phyloP scores from a whole-genome alignment of 139 green algal species.

The Picocystis salinarum region DNA sequence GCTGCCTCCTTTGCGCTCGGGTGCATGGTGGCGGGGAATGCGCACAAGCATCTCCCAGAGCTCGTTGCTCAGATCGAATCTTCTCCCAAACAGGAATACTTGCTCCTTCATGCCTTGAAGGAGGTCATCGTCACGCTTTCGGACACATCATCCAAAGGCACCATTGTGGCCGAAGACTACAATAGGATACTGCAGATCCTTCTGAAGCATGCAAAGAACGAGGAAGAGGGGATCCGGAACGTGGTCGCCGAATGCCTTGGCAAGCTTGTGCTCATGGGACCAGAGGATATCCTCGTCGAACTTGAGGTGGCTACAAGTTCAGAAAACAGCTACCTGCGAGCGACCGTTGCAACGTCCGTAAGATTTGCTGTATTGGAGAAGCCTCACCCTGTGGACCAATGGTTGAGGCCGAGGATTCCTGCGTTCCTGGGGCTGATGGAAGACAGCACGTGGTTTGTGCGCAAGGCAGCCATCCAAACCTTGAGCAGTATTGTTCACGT shows the following conservation, averaged over 20 bases:
- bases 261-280: conserved; percentile 47
- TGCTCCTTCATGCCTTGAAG: conserved; percentile 53
- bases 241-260: conserved; percentile 88
- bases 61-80: conserved; percentile 38
- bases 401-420: conserved; percentile 25
- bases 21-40: conserved; percentile 52
- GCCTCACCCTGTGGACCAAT: conserved; percentile 39
- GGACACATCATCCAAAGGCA: conserved; percentile 1
- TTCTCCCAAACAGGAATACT: conserved; percentile 38
- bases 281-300: conserved; percentile 21
- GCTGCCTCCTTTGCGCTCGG: conserved; percentile 63
- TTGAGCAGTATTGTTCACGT: conserved; percentile 43
- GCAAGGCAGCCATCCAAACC: conserved; percentile 50
- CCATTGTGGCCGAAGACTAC: conserved; percentile 13
- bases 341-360: conserved; percentile 38
- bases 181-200: conserved; percentile 40
- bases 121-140: conserved; percentile 48
- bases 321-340: conserved; percentile 14
- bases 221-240: conserved; percentile 69
- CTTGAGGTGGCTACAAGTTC: conserved; percentile 21
- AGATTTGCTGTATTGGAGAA: conserved; percentile 44
- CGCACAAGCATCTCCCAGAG: conserved; percentile 50
- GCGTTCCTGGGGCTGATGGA: conserved; percentile 39
- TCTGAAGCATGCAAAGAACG: conserved; percentile 28
- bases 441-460: conserved; percentile 46